Conservation (phyloP, 1,284 basidiomycete genomes). For the Pseudozyma hubeiensis region DNA sequence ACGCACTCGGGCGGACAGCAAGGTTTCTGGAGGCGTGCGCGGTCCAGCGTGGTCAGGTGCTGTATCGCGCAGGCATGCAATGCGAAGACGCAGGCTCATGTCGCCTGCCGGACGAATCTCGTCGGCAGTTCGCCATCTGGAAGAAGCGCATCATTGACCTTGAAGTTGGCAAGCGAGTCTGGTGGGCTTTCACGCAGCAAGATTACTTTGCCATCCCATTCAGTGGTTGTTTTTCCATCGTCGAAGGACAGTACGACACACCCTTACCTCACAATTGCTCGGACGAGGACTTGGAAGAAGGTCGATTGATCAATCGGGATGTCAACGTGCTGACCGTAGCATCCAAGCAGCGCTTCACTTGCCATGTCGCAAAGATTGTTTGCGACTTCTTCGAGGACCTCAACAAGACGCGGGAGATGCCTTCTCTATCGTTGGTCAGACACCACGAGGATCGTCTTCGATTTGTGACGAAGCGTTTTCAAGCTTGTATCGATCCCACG, state of each 20-base stretch:
- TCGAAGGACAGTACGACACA: slow-evolving; percentile 52
- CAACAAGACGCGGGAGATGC: slow-evolving; percentile 35
- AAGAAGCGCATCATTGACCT: slow-evolving; percentile 50
- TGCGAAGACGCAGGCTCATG: slow-evolving; percentile 23
- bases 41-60: slow-evolving; percentile 26
- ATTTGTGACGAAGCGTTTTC: slow-evolving; percentile 49
- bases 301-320: slow-evolving; percentile 41
- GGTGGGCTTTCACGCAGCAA: slow-evolving; percentile 56
- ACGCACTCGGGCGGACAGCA: slow-evolving; percentile 39
- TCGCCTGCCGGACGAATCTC: slow-evolving; percentile 37
- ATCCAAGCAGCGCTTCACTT: slow-evolving; percentile 50
- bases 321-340: slow-evolving; percentile 49
- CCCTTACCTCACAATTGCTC: slow-evolving; percentile 52
- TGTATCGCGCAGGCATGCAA: slow-evolving; percentile 24
- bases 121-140: slow-evolving; percentile 41
- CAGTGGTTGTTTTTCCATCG: slow-evolving; percentile 47
- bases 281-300: slow-evolving; percentile 47
- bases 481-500: slow-evolving; percentile 31
- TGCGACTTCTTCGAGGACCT: slow-evolving; percentile 53
- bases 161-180: slow-evolving; percentile 54
- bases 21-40: slow-evolving; percentile 36
- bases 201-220: slow-evolving; percentile 56
- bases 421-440: slow-evolving; percentile 32
- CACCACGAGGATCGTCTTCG: slow-evolving; percentile 46
- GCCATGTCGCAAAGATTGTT: slow-evolving; percentile 49